A percentile compares a stretch with the other conserved stretches of the same genome.
phyloP scores from a whole-genome alignment of 169 alveolate species.

The Plasmodium chabaudi region DNA sequence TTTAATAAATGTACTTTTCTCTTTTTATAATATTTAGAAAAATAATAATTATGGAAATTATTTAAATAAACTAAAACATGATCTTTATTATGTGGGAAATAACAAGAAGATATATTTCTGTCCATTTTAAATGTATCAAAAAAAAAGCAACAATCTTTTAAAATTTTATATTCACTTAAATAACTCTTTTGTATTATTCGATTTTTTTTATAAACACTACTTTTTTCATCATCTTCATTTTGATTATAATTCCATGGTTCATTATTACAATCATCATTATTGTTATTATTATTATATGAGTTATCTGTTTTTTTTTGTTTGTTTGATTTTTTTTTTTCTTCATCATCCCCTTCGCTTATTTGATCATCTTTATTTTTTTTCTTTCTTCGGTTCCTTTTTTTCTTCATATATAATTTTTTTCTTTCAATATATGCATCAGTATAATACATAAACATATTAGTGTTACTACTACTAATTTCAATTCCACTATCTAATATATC shows the following conservation, averaged over 20 bases:
- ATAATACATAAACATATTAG: background rate
- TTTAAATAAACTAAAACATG: constrained; percentile 63
- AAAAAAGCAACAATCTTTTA: constrained; percentile 65
- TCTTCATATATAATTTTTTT: background rate
- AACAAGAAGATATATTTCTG: constrained; percentile 45
- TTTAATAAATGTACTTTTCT: constrained; percentile 51
- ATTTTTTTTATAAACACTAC: constrained; percentile 6
- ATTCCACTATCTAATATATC: constrained; percentile 10
- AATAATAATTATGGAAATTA: constrained; percentile 68
- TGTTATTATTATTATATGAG: background rate
- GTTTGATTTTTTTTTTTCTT: background rate
- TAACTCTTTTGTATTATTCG: constrained; percentile 55
- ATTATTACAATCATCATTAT: background rate
- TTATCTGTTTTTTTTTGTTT: background rate
- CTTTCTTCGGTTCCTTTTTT: constrained; percentile 2
- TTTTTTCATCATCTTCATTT: background rate
- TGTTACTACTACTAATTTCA: background rate
- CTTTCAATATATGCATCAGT: background rate
- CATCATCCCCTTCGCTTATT: background rate
- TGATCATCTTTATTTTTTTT: constrained; percentile 12
- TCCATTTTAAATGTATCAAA: constrained; percentile 76
- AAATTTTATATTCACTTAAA: constrained; percentile 60
- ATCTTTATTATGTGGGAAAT: constrained; percentile 70
- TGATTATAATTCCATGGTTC: too few relatives aligned
- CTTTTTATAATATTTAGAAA: constrained; percentile 68